phyloP scores from a whole-genome alignment of 2,329 filamentous ascomycete species.

The Epicoccum sorghinum region DNA sequence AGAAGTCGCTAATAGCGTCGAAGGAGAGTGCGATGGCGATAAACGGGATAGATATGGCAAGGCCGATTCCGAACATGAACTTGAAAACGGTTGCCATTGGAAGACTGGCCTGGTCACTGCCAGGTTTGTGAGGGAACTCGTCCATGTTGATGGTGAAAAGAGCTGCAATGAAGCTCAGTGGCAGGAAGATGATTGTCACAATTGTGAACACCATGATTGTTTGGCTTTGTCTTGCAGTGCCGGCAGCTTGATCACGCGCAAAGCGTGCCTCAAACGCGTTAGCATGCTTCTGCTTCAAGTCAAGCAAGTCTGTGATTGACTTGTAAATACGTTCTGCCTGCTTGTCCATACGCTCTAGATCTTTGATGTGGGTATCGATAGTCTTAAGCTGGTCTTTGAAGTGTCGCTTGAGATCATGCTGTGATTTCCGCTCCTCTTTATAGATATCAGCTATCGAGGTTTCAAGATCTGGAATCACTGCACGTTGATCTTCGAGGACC shows the following conservation, averaged over 20 bases:
- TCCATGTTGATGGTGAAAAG: slow-evolving; percentile 62
- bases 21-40: slow-evolving; percentile 55
- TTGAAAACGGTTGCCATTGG: slow-evolving; percentile 59
- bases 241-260: slow-evolving; percentile 65
- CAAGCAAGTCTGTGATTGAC: slow-evolving; percentile 66
- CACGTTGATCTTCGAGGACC: slow-evolving; percentile 58
- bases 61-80: slow-evolving; percentile 62
- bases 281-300: slow-evolving; percentile 72
- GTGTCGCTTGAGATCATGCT: slow-evolving; percentile 59
- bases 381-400: slow-evolving; percentile 64
- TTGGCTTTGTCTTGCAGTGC: slow-evolving; percentile 62
- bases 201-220: slow-evolving; percentile 66
- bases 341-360: slow-evolving; percentile 68
- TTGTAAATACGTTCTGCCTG: slow-evolving; percentile 66
- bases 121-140: slow-evolving; percentile 51
- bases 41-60: slow-evolving; percentile 60
- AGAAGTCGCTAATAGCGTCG: slow-evolving; percentile 48
- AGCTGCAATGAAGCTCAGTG: slow-evolving; percentile 61
- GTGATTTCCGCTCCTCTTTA: slow-evolving; percentile 42
- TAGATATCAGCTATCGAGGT: slow-evolving; percentile 50
- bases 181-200: slow-evolving; percentile 64
- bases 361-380: slow-evolving; percentile 63
- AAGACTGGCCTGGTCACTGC: slow-evolving; percentile 44
- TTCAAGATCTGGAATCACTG: slow-evolving; percentile 57
- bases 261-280: slow-evolving; percentile 71